These are phyloP conservation scores for Lachnellula hyalina DNA, from an alignment of 2,329 filamentous ascomycete species.

Conservation along the genomic window DNA sequence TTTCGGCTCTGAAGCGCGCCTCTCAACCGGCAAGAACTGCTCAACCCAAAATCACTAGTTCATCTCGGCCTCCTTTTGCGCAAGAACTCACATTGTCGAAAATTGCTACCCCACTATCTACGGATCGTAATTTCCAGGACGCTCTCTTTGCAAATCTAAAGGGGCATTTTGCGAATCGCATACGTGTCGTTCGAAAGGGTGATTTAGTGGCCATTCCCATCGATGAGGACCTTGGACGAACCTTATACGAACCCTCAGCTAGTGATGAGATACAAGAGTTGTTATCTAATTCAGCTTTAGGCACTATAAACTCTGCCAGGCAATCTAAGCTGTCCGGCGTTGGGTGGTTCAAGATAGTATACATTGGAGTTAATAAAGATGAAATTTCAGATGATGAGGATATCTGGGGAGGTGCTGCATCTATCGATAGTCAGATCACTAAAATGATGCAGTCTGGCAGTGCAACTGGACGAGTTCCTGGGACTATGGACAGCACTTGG, in stretches of 20 bases:
- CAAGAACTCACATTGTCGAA: constrained; percentile 83
- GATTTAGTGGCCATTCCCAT: constrained; percentile 87
- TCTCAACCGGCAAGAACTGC: constrained; percentile 45
- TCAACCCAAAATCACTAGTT: constrained; percentile 50
- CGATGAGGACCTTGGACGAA: constrained; percentile 76
- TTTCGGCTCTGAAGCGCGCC: constrained; percentile 61
- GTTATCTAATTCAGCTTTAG: constrained; percentile 44
- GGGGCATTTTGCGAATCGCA: constrained; percentile 77
- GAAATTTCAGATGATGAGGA: constrained; percentile 59
- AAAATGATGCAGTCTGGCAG: constrained; percentile 90
- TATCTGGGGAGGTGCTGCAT: constrained; percentile 79
- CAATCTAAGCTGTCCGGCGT: constrained; percentile 45
- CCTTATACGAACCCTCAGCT: constrained; percentile 66
- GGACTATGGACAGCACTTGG: constrained; percentile 73
- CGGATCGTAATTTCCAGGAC: constrained; percentile 78
- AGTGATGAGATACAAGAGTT: constrained; percentile 60
- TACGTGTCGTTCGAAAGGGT: constrained; percentile 76
- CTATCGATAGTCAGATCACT: constrained; percentile 80
- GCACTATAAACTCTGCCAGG: constrained; percentile 39
- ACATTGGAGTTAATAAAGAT: constrained; percentile 56
- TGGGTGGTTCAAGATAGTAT: constrained; percentile 89
- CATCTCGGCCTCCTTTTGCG: constrained; percentile 53
- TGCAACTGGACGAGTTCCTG: constrained; percentile 74
- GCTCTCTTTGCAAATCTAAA: constrained; percentile 84
- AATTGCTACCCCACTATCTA: constrained; percentile 81